Evolutionary conservation across 768 basidiomycete genomes (phyloP), one percentile per base, ranked within the genome.

Genomic region (Termitomyces sp.): DNA sequence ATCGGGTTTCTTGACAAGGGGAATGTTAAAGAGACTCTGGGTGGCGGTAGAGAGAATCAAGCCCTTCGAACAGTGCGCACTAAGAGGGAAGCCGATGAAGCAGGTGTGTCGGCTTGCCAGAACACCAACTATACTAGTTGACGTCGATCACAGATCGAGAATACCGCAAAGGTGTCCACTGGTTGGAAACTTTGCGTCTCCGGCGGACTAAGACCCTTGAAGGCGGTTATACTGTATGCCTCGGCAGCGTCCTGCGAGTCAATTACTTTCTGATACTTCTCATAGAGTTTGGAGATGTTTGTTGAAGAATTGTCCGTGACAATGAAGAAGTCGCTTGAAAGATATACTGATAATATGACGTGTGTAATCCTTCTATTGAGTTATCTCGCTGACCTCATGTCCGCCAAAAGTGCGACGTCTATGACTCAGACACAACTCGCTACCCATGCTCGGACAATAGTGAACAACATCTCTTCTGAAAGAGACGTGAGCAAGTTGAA

Each of bases 71-170:
- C 85, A 26, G 90, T 93, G 18, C 86, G 89, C 40, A 85, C 89
- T 24, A 95, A 94, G 73, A 79, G 95, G 49, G 94, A 97, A 63
- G 87, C 89, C 5, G 94, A 96, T 36, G 94, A 96, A 70, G 93
- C 94, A 58, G 91, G 93, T 89, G 57, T 61, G 79, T 69, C 18
- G 8, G 26, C 53, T 53, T 8, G 33, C 20, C 24, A 14, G 16
- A 49, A 51, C n/a, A 33, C 37, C 44, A 39, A n/a, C 30, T 20
- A 49, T 24, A 54, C 52, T 26, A 36, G n/a, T 34, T 33, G n/a
- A 45, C 7, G n/a, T 47, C 1, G 16, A 37, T 39, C 12, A 16
- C 45, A 91, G 94, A 97, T 70, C 91, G 88, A 69, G 93, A 95
- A 58, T 97, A 97, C 67, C 79, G 94, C 27, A 90, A 88, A 63